Percentiles rank a stretch among this genome's conserved stretches.
Conservation (phyloP, 192 early-diverging fungal species). For the Coemansia sp. region DNA sequence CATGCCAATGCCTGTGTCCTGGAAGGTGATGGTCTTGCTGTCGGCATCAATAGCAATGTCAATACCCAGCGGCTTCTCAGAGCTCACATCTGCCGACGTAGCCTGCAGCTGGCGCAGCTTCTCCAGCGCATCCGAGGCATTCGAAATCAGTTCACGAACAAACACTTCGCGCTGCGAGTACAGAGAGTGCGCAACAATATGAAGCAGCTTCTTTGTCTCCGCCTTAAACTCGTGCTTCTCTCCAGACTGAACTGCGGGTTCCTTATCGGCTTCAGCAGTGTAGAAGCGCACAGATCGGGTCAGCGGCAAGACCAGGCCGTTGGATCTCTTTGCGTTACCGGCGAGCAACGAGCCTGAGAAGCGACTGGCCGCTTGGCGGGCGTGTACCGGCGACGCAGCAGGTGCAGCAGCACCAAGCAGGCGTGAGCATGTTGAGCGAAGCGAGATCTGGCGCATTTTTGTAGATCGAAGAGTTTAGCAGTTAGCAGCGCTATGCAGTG, state of each 20-base stretch:
- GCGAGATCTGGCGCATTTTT: constrained; percentile 43
- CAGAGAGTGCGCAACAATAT: constrained; percentile 93
- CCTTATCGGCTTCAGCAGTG: constrained; percentile 20
- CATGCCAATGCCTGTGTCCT: constrained; percentile 97
- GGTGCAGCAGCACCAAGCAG: constrained; percentile 6
- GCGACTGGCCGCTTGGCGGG: neutral
- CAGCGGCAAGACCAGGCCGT: neutral
- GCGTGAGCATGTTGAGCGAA: constrained; percentile 25
- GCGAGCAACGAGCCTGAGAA: constrained; percentile 1
- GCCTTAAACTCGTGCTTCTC: constrained; percentile 78
- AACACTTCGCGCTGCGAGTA: constrained; percentile 98
- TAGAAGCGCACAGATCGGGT: constrained; percentile 27
- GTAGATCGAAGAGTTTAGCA: neutral
- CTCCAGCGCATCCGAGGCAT: constrained; percentile 95
- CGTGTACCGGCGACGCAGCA: neutral
- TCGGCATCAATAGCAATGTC: constrained; percentile 75
- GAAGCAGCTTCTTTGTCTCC: constrained; percentile 87
- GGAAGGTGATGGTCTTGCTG: constrained; percentile 74
- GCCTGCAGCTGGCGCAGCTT: constrained; percentile 86
- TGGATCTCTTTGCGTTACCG: neutral
- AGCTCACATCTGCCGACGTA: constrained; percentile 75
- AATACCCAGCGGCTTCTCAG: constrained; percentile 79
- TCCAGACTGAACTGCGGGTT: constrained; percentile 12
- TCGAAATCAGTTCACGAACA: constrained; percentile 94
- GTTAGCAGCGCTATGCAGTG: neutral